Percentiles rank a stretch among this genome's conserved stretches.
Conservation (phyloP, 2,329 filamentous ascomycete genomes). For the Diaporthe australafricana region DNA sequence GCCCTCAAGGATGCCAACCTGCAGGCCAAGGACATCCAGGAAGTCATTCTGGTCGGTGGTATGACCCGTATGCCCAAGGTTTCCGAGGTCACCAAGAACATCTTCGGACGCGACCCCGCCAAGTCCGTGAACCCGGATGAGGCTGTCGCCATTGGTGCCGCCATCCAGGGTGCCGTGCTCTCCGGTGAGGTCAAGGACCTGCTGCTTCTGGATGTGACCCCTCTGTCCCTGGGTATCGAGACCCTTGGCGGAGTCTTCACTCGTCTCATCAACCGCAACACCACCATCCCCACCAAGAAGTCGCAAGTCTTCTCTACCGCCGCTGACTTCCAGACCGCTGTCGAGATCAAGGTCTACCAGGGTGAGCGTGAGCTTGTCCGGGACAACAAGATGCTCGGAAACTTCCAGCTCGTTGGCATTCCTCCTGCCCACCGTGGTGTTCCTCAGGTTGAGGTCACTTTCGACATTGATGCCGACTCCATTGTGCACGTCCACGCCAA, state of each 20-base stretch:
- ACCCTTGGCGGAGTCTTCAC: conserved; percentile 98
- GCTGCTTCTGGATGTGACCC: conserved; percentile 93
- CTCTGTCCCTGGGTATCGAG: conserved; percentile 97
- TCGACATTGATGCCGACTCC: conserved; percentile 97
- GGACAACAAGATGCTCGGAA: conserved; percentile 98
- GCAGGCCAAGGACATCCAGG: conserved; percentile 92
- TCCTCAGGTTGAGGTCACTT: conserved; percentile 96
- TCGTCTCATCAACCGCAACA: conserved; percentile 98
- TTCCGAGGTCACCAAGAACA: conserved; percentile 92
- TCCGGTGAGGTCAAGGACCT: conserved; percentile 97
- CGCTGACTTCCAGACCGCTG: conserved; percentile 97
- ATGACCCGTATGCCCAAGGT: conserved; percentile 99
- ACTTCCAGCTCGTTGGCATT: conserved; percentile 99
- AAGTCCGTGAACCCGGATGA: conserved; percentile 99
- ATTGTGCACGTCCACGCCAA: conserved; percentile 98
- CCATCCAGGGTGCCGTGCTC: conserved; percentile 96
- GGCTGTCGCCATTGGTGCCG: conserved; percentile 96
- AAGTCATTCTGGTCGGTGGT: conserved; percentile 97
- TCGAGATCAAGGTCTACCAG: conserved; percentile 99
- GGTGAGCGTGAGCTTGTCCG: conserved; percentile 98
- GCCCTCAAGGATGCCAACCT: conserved; percentile 95
- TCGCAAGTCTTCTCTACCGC: conserved; percentile 98
- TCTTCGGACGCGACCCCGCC: conserved; percentile 95
- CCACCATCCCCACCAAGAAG: conserved; percentile 99
- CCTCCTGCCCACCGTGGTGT: conserved; percentile 96